Percentiles rank a stretch among this genome's conserved stretches.
phyloP scores from a whole-genome alignment of 2,329 filamentous ascomycete genomes.

The Aspergillus sp. region DNA sequence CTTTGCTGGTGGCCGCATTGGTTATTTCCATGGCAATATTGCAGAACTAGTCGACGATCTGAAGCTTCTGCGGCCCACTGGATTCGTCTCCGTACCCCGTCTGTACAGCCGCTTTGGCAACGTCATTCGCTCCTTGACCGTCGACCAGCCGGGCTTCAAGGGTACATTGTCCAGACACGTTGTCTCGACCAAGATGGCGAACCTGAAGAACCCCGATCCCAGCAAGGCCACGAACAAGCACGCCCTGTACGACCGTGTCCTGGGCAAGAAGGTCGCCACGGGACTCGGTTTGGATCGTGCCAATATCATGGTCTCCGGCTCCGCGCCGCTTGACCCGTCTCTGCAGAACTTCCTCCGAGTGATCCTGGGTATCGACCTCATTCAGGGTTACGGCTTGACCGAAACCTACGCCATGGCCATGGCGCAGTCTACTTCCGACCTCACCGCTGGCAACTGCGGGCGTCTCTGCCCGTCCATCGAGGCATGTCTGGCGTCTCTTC shows the following conservation, averaged over 20 bases:
- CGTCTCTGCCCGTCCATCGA: slow-evolving; percentile 60
- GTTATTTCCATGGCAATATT: slow-evolving; percentile 92
- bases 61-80: slow-evolving; percentile 74
- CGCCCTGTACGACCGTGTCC: slow-evolving; percentile 57
- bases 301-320: slow-evolving; percentile 72
- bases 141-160: slow-evolving; percentile 70
- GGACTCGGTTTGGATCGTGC: slow-evolving; percentile 71
- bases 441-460: slow-evolving; percentile 73
- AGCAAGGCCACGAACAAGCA: slow-evolving; percentile 61
- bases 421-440: slow-evolving; percentile 63
- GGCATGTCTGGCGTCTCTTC: slow-evolving; percentile 73
- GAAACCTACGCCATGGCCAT: slow-evolving; percentile 78
- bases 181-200: slow-evolving; percentile 70
- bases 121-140: slow-evolving; percentile 68
- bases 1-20: slow-evolving; percentile 64
- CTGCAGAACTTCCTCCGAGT: slow-evolving; percentile 84
- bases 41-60: slow-evolving; percentile 80
- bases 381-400: slow-evolving; percentile 88
- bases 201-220: slow-evolving; percentile 58
- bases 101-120: slow-evolving; percentile 85
- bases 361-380: slow-evolving; percentile 67
- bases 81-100: slow-evolving; percentile 80
- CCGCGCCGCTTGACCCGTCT: slow-evolving; percentile 79
- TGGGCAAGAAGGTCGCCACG: slow-evolving; percentile 78
- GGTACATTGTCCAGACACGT: slow-evolving; percentile 74